phyloP scores from a whole-genome alignment of 2,329 filamentous ascomycete species.

The Lachnellula cervina region DNA sequence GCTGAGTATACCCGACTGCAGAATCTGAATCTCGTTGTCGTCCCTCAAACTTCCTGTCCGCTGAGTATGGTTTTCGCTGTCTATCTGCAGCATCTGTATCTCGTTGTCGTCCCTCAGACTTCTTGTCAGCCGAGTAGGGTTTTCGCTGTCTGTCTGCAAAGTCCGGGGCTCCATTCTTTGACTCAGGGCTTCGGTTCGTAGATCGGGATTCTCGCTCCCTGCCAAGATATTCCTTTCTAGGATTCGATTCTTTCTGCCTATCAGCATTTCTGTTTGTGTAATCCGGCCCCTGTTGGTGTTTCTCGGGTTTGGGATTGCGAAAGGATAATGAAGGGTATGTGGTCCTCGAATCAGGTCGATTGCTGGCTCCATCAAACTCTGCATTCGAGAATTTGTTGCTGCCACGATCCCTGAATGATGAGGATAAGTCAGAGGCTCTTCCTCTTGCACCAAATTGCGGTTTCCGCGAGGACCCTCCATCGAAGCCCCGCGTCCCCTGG shows the following conservation, averaged over 20 bases:
- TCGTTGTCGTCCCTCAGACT: not conserved
- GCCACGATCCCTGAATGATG: not conserved
- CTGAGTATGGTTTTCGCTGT: no score
- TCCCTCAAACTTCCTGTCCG: not conserved
- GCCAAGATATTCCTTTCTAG: not conserved
- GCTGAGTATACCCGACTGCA: not conserved
- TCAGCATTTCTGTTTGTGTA: not conserved
- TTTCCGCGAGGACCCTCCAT: not conserved
- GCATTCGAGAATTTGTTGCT: not conserved
- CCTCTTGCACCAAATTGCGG: not conserved
- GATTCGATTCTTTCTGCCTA: not conserved
- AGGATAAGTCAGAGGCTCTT: not conserved
- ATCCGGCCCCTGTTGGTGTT: not conserved
- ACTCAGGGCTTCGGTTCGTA: not conserved
- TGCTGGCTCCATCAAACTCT: not conserved
- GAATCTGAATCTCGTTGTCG: not conserved
- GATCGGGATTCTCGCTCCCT: not conserved
- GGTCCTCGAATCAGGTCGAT: not conserved
- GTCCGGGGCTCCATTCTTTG: not conserved
- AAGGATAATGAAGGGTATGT: not conserved
- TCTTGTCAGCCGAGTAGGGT: not conserved
- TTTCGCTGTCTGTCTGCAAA: not conserved
- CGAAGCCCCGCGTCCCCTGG: not conserved
- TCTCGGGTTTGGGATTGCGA: not conserved
- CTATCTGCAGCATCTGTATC: not conserved